Evolutionary conservation across 106 monocot genomes (phyloP), one percentile per base, ranked within the genome.

Genomic region (Posidonia australis): DNA sequence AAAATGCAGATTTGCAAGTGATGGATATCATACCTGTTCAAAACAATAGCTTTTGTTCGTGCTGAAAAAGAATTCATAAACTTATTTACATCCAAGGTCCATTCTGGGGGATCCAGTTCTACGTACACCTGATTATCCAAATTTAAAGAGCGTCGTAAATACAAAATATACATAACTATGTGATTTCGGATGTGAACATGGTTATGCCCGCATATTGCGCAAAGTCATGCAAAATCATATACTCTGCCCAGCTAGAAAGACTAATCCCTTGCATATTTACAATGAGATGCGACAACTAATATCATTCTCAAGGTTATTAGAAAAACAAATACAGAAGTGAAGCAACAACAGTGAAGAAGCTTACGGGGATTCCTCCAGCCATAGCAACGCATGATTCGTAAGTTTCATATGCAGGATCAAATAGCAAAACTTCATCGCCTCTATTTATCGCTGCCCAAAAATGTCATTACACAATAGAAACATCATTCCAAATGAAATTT

Each of bases 11-110:
- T n/a, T n/a, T n/a, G n/a, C n/a, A n/a, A n/a, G n/a, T n/a, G n/a
- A n/a, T n/a, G n/a, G n/a, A n/a, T n/a, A n/a, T n/a, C n/a, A n/a
- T 5, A 90, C 94, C 94, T 90, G 76, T 94, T 94, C 66, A 94
- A 73, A 36, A 94, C 79, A 49, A 94, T 71, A 69, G 94, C 94
- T 75, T 94, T 94, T 64, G 94, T 86, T 51, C 73, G 59, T 20
- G 60, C 68, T 0, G 94, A 86, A 63, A 94, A 86, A 16, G 79
- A 77, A 64, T 80, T 80, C 73, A 71, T 60, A 47, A 90, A 76
- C 53, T 68, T 76, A 9, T 90, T 81, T 44, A 70, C 63, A 67
- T 94, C 75, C 63, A 94, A 72, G 63, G 56, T 81, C 94, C 89
- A 94, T 26, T 61, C 13, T 57, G 89, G 89, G 43, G 93, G 89